Evolutionary conservation across 1,284 basidiomycete species (phyloP).

Genomic region (Cryptococcus sp.): DNA sequence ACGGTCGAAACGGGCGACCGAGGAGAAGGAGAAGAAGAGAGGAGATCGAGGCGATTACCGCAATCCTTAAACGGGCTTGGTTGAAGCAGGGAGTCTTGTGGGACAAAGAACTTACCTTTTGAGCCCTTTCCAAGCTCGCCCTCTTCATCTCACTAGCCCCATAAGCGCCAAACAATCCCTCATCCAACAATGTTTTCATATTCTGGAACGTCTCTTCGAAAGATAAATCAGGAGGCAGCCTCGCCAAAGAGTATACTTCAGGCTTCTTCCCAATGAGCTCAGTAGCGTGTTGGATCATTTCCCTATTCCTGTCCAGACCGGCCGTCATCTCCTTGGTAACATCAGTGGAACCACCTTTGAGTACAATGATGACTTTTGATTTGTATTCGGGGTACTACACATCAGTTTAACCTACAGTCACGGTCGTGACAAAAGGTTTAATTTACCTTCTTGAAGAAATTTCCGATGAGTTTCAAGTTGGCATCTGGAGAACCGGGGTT

Average conservation of each 20-base stretch:
- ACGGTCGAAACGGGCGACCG: background rate
- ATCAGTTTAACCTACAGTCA: slow-evolving; percentile 48
- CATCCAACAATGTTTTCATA: slow-evolving; percentile 24
- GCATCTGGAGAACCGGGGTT: slow-evolving; percentile 22
- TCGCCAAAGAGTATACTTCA: slow-evolving; percentile 49
- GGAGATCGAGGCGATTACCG: background rate
- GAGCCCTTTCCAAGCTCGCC: slow-evolving; percentile 15
- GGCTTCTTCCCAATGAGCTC: slow-evolving; percentile 51
- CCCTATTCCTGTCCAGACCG: slow-evolving; percentile 16
- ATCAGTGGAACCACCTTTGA: slow-evolving; percentile 50
- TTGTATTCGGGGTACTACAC: slow-evolving; percentile 54
- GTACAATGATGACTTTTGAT: slow-evolving; percentile 54
- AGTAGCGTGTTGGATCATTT: slow-evolving; percentile 48
- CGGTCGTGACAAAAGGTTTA: background rate
- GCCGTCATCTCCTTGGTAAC: slow-evolving; percentile 5
- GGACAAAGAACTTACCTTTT: slow-evolving; percentile 18
- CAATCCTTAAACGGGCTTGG: background rate
- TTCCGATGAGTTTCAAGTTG: slow-evolving; percentile 41
- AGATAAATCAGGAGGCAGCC: slow-evolving; percentile 10
- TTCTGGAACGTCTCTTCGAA: slow-evolving; percentile 20
- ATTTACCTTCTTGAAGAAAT: slow-evolving; percentile 42
- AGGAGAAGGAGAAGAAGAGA: background rate
- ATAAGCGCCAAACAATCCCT: slow-evolving; percentile 30
- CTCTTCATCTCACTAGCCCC: slow-evolving; percentile 30
- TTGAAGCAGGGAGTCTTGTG: background rate